Evolutionary conservation across 306 rosid species (phyloP).

Genomic region (Biancaea sappan): DNA sequence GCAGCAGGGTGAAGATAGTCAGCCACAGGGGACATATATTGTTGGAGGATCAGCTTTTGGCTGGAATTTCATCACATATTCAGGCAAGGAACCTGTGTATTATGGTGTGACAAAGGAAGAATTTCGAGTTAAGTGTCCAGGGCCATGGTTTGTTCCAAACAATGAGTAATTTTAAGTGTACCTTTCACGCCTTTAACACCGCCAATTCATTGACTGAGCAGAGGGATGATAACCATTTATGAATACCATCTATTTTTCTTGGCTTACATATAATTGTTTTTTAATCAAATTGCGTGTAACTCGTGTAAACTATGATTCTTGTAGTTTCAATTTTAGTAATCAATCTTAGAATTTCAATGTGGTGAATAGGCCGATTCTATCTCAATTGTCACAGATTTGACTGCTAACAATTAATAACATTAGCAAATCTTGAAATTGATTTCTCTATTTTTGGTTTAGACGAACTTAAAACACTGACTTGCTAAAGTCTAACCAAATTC

Average conservation of each 20-base stretch:
- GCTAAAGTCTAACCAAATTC: too few species aligned
- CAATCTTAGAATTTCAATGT: background rate
- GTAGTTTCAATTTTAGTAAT: background rate
- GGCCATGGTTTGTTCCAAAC: background rate
- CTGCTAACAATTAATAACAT: too few species aligned
- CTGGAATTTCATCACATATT: constrained; percentile 77
- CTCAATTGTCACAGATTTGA: background rate
- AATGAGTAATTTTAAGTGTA: constrained; percentile 1
- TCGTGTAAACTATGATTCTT: background rate
- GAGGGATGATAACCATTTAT: background rate
- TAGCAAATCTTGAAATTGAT: too few species aligned
- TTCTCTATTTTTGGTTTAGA: too few species aligned
- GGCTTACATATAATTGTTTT: background rate
- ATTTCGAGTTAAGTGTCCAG: constrained; percentile 44
- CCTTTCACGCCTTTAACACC: background rate
- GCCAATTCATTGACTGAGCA: background rate
- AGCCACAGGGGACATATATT: constrained; percentile 48
- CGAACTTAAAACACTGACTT: too few species aligned
- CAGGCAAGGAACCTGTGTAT: constrained; percentile 59
- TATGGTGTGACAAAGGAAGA: constrained; percentile 74
- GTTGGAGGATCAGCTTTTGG: constrained; percentile 97
- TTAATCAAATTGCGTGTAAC: background rate
- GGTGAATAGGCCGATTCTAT: background rate
- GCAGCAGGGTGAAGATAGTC: constrained; percentile 51
- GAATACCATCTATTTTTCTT: background rate